Percentiles rank a stretch among this genome's conserved stretches.
Evolutionary conservation across 2,329 filamentous ascomycete genomes (phyloP).

Genomic region (Hymenoscyphus fraxineus): DNA sequence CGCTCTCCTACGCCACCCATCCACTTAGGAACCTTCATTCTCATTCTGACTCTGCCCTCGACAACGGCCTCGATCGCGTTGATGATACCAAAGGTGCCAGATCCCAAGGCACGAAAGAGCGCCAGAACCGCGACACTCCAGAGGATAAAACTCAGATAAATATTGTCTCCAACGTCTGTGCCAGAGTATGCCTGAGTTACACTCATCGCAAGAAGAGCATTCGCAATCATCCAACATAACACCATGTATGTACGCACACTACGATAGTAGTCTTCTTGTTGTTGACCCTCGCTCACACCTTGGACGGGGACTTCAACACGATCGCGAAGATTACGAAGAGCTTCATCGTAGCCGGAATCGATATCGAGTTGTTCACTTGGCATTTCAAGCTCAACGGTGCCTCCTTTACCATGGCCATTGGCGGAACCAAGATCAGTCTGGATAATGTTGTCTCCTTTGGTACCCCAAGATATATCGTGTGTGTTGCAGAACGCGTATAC

Average conservation of each 20-base stretch:
- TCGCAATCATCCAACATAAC: conserved; percentile 86
- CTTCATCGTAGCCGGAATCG: conserved; percentile 95
- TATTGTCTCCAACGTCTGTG: conserved; percentile 71
- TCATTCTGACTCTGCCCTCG: conserved; percentile 66
- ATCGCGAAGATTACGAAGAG: conserved; percentile 91
- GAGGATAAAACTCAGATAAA: conserved; percentile 88
- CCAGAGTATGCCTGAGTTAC: conserved; percentile 80
- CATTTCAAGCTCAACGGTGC: conserved; percentile 93
- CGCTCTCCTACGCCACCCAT: conserved; percentile 30
- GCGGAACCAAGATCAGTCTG: conserved; percentile 90
- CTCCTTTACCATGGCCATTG: conserved; percentile 64
- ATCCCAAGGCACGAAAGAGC: conserved; percentile 81
- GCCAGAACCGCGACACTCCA: conserved; percentile 87
- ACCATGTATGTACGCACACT: conserved; percentile 98
- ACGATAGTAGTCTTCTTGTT: conserved; percentile 98
- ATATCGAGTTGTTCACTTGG: conserved; percentile 97
- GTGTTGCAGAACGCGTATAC: conserved; percentile 99
- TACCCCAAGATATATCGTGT: conserved; percentile 98
- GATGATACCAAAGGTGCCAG: conserved; percentile 75
- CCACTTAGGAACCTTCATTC: conserved; percentile 32
- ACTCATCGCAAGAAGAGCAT: conserved; percentile 89
- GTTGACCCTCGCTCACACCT: conserved; percentile 66
- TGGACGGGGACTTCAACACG: conserved; percentile 73
- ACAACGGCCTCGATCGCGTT: conserved; percentile 80
- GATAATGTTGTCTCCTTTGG: conserved; percentile 95